Evolutionary conservation across 257 asterid species (phyloP), one percentile per base, ranked within the genome.

Genomic region (Hygrophila difformis): DNA sequence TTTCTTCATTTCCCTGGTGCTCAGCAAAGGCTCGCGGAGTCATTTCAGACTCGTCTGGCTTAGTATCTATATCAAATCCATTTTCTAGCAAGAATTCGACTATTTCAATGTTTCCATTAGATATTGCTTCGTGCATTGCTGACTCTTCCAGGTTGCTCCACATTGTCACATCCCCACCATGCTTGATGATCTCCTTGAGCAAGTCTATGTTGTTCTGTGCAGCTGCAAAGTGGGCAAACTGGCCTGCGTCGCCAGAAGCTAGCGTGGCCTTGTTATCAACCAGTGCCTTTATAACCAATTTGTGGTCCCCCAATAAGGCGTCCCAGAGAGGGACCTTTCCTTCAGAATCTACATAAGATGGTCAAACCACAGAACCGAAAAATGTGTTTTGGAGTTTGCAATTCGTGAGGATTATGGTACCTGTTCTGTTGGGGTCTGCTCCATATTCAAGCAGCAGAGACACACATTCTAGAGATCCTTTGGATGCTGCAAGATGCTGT

Each of bases 401-500:
- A 8, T 26, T 26, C 8, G 31, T 5, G 8, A 26, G 4, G 8
- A 26, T 26, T 5, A 36, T 2, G 28, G 11, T 71, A 80, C 97
- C 97, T 83, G 37, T 65, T 55, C 12, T 56, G 51, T 80, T 83
- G 40, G 97, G 85, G 57, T 83, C 39, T 0, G 93, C 91, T 51
- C 94, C 93, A 28, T 50, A 51, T 50, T 87, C 91, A 1, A 87
- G 66, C 37, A 87, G 97, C 36, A 80, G 69, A 56, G 61, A 60
- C 8, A 77, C 79, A 34, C 91, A 87, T 12, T 73, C 69, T 35
- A 55, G 23, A 43, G 38, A 67, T 39, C 93, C 94, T 17, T 55
- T 67, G 8, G 91, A 61, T 18, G 91, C 79, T 28, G 87, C 83
- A 37, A 80, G 65, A 53, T 87, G 91, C 94, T 83, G 81, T 47